Evolutionary conservation across 2,329 filamentous ascomycete species (phyloP).

Genomic region (Rhynchosporium graminicola): DNA sequence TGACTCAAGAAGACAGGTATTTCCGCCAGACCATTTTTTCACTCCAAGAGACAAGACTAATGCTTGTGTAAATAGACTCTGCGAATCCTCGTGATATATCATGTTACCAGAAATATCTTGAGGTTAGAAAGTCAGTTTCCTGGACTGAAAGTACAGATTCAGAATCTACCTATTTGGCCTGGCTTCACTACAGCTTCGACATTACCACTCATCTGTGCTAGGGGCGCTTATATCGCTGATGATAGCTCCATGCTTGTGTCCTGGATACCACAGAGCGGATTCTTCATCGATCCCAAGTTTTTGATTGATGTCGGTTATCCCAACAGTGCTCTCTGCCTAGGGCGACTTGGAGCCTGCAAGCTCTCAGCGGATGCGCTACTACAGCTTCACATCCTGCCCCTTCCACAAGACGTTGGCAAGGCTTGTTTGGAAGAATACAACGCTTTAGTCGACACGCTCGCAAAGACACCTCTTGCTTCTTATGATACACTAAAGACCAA

Average conservation of each 20-base stretch:
- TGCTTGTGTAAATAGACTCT: constrained; percentile 20
- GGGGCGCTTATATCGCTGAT: constrained; percentile 22
- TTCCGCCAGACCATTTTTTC: not conserved
- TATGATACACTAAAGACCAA: not conserved
- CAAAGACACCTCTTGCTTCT: not conserved
- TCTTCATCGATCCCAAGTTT: constrained; percentile 28
- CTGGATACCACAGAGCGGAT: constrained; percentile 27
- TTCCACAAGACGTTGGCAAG: constrained; percentile 19
- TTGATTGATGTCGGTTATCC: not conserved
- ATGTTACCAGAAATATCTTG: constrained; percentile 1
- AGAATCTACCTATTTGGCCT: constrained; percentile 30
- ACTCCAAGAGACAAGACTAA: not conserved
- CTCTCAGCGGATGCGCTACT: constrained; percentile 22
- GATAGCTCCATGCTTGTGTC: constrained; percentile 27
- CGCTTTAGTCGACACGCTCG: constrained; percentile 13
- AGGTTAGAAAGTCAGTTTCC: constrained; percentile 1
- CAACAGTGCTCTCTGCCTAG: constrained; percentile 12
- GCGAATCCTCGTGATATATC: constrained; percentile 17
- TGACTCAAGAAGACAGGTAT: constrained; percentile 20
- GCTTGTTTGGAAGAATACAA: constrained; percentile 17
- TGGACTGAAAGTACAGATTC: constrained; percentile 12
- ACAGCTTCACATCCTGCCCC: constrained; percentile 20
- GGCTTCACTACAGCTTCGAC: not conserved
- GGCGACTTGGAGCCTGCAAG: constrained; percentile 18
- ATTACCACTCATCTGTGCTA: constrained; percentile 19